Conservation (phyloP, 1,139 yeast species). For the Protomyces gravidus region DNA sequence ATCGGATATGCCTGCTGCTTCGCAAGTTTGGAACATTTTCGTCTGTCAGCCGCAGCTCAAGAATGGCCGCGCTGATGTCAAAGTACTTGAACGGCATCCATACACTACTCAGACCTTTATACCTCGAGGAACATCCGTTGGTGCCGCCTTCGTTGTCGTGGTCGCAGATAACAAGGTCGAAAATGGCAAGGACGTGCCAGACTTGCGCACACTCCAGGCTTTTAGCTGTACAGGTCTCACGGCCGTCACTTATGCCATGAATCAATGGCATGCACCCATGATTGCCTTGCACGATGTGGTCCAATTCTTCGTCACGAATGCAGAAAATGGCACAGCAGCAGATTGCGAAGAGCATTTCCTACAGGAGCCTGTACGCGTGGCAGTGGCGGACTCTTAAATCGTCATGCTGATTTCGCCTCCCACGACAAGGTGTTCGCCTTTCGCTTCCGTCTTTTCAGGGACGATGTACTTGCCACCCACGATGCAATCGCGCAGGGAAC, state of each 20-base stretch:
- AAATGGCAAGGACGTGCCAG: constrained; percentile 56
- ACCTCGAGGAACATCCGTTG: constrained; percentile 68
- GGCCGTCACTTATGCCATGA: constrained; percentile 81
- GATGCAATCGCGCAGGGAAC: constrained; percentile 28
- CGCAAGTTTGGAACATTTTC: constrained; percentile 28
- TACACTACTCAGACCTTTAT: constrained; percentile 83
- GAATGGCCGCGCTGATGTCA: background rate
- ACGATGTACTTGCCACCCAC: constrained; percentile 31
- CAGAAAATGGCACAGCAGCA: constrained; percentile 71
- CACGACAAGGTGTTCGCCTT: constrained; percentile 12
- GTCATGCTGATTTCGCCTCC: constrained; percentile 24
- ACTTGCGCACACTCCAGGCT: constrained; percentile 56
- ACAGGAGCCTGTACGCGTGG: background rate
- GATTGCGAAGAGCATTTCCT: constrained; percentile 41
- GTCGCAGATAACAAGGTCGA: constrained; percentile 52
- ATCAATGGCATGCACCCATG: constrained; percentile 89
- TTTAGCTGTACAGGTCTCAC: constrained; percentile 77
- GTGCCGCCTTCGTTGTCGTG: constrained; percentile 67
- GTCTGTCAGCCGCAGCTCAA: constrained; percentile 3
- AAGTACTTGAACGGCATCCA: constrained; percentile 83
- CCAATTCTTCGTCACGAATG: constrained; percentile 70
- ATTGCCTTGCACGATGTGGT: constrained; percentile 51
- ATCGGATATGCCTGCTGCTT: constrained; percentile 2
- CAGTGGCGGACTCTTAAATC: background rate
- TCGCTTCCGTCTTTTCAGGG: constrained; percentile 22